Percentiles rank a stretch among this genome's conserved stretches.
phyloP scores from a whole-genome alignment of 2,329 filamentous ascomycete genomes.

The Gyromitra esculenta region DNA sequence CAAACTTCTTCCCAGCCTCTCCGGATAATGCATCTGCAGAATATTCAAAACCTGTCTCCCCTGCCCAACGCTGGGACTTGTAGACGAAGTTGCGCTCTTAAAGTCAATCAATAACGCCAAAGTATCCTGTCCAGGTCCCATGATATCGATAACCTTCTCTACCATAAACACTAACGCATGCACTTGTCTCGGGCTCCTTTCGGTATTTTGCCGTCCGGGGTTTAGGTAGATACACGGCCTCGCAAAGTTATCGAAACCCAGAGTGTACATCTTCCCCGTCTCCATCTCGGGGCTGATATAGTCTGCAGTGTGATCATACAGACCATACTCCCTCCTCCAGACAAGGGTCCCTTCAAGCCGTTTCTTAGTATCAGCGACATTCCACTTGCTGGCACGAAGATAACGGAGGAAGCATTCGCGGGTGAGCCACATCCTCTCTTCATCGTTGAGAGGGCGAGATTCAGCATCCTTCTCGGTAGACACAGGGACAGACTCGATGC shows the following conservation, averaged over 20 bases:
- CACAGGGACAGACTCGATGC: constrained; percentile 76
- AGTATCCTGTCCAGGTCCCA: constrained; percentile 86
- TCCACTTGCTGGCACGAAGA: constrained; percentile 92
- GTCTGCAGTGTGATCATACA: constrained; percentile 77
- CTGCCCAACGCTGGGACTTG: constrained; percentile 78
- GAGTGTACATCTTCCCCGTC: constrained; percentile 91
- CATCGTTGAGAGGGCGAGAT: constrained; percentile 74
- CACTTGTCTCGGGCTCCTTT: constrained; percentile 83
- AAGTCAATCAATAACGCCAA: constrained; percentile 91
- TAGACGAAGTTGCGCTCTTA: constrained; percentile 77
- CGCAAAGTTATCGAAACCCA: constrained; percentile 85
- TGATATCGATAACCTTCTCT: constrained; percentile 86
- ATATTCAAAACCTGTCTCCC: constrained; percentile 88
- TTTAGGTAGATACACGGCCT: constrained; percentile 92
- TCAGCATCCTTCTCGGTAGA: constrained; percentile 68
- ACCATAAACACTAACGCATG: constrained; percentile 97
- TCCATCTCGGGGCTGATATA: constrained; percentile 94
- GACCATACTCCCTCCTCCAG: constrained; percentile 91
- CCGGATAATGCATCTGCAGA: constrained; percentile 94
- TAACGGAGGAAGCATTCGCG: constrained; percentile 92
- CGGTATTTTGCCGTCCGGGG: constrained; percentile 91
- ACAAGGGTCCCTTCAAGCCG: constrained; percentile 82
- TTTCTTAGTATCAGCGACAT: constrained; percentile 76
- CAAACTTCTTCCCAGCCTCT: constrained; percentile 85
- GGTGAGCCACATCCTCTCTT: constrained; percentile 89